phyloP scores from a whole-genome alignment of 1,284 basidiomycete genomes.

The Vanrija sp. region DNA sequence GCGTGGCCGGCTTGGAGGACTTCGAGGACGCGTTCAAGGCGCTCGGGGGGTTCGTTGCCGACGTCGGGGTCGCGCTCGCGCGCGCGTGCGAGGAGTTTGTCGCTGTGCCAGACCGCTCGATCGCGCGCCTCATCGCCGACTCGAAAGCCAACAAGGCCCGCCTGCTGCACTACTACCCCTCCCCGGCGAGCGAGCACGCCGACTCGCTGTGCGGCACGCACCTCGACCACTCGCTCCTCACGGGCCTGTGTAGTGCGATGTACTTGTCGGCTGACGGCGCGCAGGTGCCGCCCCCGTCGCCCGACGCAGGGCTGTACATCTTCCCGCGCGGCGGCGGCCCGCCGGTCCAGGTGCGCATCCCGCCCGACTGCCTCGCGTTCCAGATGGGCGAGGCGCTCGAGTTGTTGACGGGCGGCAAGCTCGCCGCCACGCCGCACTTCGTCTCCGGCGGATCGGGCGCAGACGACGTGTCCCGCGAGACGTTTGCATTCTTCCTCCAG shows the following conservation, averaged over 20 bases:
- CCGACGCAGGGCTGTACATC: conserved; percentile 76
- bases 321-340: conserved; percentile 62
- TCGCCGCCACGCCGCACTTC: conserved; percentile 86
- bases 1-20: conserved; percentile 59
- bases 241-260: conserved; percentile 80
- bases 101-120: conserved; percentile 9
- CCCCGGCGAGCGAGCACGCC: conserved; percentile 55
- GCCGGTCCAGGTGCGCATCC: conserved; percentile 77
- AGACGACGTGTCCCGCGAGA: conserved; percentile 64
- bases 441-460: conserved; percentile 56
- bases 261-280: conserved; percentile 56
- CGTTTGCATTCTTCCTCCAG: conserved; percentile 83
- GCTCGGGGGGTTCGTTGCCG: conserved; percentile 66
- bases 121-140: conserved; percentile 41
- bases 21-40: conserved; percentile 83
- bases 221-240: conserved; percentile 76
- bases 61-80: conserved; percentile 73
- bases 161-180: conserved; percentile 84
- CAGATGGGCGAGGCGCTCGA: conserved; percentile 91
- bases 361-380: conserved; percentile 64
- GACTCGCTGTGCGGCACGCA: conserved; percentile 65
- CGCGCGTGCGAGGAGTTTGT: conserved; percentile 75
- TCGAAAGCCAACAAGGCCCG: conserved; percentile 58
- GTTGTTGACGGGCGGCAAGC: conserved; percentile 64
- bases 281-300: conserved; percentile 46